Base-by-base conservation (phyloP, 179 eudicot genomes). In the Nepenthes alata region DNA sequence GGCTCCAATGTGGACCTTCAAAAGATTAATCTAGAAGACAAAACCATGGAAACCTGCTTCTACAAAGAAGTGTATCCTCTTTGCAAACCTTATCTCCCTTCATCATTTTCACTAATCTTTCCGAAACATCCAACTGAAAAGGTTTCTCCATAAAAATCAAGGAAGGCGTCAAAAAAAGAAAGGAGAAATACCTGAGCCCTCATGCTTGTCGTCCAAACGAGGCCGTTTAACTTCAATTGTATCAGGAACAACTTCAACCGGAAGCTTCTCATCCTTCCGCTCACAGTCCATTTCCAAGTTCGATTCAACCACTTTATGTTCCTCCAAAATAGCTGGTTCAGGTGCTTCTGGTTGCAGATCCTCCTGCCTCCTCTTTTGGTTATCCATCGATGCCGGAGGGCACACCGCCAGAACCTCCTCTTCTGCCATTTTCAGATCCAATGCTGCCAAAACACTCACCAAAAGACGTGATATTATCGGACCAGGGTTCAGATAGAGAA, bases 331-430 rank as follows among this genome's bases (percentile, higher is more conserved):
- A 11, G 50, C 39, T 10, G 53, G 57, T 15, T 53, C 56, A 16
- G 64, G 47, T 4, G 55, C 69, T 52, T 47, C 50, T 1, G 55
- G 41, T 39, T 72, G 71, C 48, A 61, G 38, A 35, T 72, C 71
- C 10, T 55, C 66, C 39, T 72, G 68, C 57, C 67, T 72, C 16
- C 75, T 54, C 68, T 72, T 72, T 13, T 52, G 35, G 49, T 47
- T 67, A 62, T 72, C 75, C 51, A 37, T 4, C 59, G 71, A 37
- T 49, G 52, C 52, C 16, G 55, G 2, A 67, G 67, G 58, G n/a
- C 62, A 39, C 55, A 47, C 66, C 44, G 25, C 64, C 13, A 16
- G 48, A 16, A 59, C 57, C 65, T 72, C 67, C 47, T 66, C 72
- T 70, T 57, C 68, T 36, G 64, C 66, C 70, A 71, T 66, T 14